Percentiles rank a stretch among this genome's conserved stretches.
These are phyloP conservation scores for Acanthamoeba rhysodes DNA, from an alignment of 208 protist genomes.

Conservation along the genomic window DNA sequence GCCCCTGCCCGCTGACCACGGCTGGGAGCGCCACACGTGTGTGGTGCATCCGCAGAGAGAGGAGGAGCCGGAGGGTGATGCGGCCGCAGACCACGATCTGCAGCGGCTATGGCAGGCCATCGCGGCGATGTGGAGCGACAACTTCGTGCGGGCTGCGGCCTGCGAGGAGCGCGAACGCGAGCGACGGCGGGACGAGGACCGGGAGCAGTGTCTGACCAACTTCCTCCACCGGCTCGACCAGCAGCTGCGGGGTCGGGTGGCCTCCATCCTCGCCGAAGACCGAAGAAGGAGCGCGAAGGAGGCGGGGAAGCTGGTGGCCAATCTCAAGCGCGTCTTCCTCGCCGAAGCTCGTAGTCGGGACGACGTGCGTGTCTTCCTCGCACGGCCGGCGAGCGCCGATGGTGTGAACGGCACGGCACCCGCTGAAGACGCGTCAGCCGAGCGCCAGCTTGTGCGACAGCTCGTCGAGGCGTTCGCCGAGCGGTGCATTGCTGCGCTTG, in stretches of 20 bases:
- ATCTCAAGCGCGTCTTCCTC: neutral
- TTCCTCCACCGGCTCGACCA: constrained; percentile 48
- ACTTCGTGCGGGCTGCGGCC: neutral
- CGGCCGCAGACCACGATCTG: neutral
- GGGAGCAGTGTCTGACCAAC: neutral
- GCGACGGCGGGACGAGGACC: neutral
- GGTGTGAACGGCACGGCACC: neutral
- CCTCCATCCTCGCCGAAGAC: neutral
- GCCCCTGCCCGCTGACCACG: neutral
- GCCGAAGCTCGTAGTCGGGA: neutral
- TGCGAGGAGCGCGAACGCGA: neutral
- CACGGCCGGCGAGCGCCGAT: neutral
- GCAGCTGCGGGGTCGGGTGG: neutral
- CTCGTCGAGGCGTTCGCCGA: neutral
- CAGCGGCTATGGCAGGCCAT: constrained; percentile 2
- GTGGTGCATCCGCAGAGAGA: neutral
- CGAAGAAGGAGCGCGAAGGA: neutral
- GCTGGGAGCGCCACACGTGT: constrained; percentile 53
- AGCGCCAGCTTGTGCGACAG: neutral
- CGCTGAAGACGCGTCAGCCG: neutral
- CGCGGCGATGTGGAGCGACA: neutral
- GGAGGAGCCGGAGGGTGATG: neutral
- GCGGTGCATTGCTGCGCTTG: neutral
- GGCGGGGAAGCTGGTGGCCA: constrained; percentile 2
- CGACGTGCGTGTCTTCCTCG: neutral